phyloP scores from a whole-genome alignment of 495 filamentous ascomycete genomes.

The Podospora comata region DNA sequence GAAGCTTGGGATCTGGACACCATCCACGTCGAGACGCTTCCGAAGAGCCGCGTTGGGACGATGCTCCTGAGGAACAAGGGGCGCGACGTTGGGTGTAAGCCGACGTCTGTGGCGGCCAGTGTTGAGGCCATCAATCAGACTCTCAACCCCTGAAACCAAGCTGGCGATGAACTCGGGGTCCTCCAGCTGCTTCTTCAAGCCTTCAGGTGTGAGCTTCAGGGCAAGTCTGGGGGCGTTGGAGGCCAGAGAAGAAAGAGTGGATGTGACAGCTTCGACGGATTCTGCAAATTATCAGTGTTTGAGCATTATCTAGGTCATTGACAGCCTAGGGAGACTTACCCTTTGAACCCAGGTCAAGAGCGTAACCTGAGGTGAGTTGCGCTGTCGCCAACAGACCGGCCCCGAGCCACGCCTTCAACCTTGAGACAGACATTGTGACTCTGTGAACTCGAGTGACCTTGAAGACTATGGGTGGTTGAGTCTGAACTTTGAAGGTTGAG shows the following conservation, averaged over 20 bases:
- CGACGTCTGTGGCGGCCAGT: neutral
- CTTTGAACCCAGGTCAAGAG: neutral
- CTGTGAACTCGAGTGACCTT: neutral
- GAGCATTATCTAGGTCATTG: neutral
- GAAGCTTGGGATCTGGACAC: slow-evolving; percentile 6
- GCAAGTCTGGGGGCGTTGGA: slow-evolving; percentile 6
- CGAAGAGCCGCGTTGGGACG: neutral
- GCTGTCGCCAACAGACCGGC: neutral
- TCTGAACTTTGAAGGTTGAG: neutral
- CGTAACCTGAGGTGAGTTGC: neutral
- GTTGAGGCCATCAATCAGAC: neutral
- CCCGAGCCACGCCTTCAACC: neutral
- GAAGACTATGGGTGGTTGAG: neutral
- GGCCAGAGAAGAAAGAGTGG: neutral
- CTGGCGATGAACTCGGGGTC: slow-evolving; percentile 9
- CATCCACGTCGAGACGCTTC: neutral
- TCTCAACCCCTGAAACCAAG: neutral
- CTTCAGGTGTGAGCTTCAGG: slow-evolving; percentile 11
- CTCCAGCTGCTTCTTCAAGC: slow-evolving; percentile 3
- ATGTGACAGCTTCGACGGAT: neutral
- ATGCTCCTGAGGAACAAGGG: neutral
- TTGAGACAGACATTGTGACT: neutral
- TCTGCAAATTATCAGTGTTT: neutral
- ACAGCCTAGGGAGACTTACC: neutral
- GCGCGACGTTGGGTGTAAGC: neutral